Evolutionary conservation across 2,329 filamentous ascomycete genomes (phyloP).

Genomic region (Zymoseptoria crescenta): DNA sequence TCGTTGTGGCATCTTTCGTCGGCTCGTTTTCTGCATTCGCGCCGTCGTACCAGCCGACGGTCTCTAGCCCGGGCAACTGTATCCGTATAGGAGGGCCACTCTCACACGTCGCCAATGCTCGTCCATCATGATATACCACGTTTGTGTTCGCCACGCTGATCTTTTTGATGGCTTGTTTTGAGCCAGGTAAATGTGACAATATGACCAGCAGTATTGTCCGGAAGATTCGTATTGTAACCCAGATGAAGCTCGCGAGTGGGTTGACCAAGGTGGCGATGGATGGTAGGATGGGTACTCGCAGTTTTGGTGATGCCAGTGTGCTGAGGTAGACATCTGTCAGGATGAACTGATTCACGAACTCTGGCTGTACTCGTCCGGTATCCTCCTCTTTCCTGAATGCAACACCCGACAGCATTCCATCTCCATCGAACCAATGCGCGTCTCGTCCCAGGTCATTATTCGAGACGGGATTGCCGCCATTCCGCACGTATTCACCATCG

Average conservation of each 20-base stretch:
- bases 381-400: slow-evolving; percentile 45
- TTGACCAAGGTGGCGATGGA: slow-evolving; percentile 61
- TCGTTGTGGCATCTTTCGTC: slow-evolving; percentile 11
- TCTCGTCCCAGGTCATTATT: slow-evolving; percentile 55
- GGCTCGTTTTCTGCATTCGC: slow-evolving; percentile 47
- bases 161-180: slow-evolving; percentile 51
- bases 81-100: slow-evolving; percentile 63
- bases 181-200: slow-evolving; percentile 51
- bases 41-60: slow-evolving; percentile 64
- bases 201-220: slow-evolving; percentile 52
- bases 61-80: slow-evolving; percentile 55
- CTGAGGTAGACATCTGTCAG: slow-evolving; percentile 59
- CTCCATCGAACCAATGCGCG: slow-evolving; percentile 67
- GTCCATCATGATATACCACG: slow-evolving; percentile 59
- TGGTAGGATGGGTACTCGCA: slow-evolving; percentile 53
- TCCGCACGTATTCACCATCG: slow-evolving; percentile 64
- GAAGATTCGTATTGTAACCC: slow-evolving; percentile 46
- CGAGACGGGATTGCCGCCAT: slow-evolving; percentile 60
- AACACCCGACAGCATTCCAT: slow-evolving; percentile 66
- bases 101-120: slow-evolving; percentile 62
- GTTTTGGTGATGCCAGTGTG: slow-evolving; percentile 38
- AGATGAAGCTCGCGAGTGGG: slow-evolving; percentile 46
- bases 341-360: slow-evolving; percentile 63
- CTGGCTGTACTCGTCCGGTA: slow-evolving; percentile 42
- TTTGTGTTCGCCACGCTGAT: slow-evolving; percentile 65